Evolutionary conservation across 2,329 filamentous ascomycete genomes (phyloP), one percentile per base, ranked within the genome.

Genomic region (Xylariaceae sp.): DNA sequence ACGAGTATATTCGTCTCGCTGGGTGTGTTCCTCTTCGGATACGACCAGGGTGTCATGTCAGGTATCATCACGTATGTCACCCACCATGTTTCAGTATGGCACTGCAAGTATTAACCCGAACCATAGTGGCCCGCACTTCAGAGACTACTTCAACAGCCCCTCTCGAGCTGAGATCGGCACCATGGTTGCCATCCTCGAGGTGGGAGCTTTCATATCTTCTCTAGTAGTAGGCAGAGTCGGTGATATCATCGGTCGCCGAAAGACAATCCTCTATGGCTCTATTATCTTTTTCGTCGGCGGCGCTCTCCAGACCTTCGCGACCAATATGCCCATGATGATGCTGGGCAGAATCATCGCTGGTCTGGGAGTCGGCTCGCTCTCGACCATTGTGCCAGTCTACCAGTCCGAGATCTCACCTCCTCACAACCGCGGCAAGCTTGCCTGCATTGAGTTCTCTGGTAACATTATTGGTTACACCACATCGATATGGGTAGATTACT

Each of bases 401-500:
- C 92, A 96, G 72, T 93, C 92, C 50, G 92, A 96, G 73, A 96
- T 96, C 70, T 97, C 93, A 49, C 94, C 94, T 53, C 92, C 94
- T 4, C 94, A 99, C 72, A 97, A 96, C 74, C 84, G 94, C 69
- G 94, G 94, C 64, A 95, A 94, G 76, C 82, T 99, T 62, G 94
- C 93, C 23, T 97, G 94, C 74, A 97, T 99, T 66, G 94, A 99
- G 74, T 99, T 97, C 71, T 93, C 93, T 0, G 94, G 94, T 56
- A 99, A 99, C 75, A 96, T 99, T 64, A 88, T 90, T 62, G 94
- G 94, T 37, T 99, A 99, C 73, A 88, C 93, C 57, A 92, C 91
- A 56, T 97, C 93, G 67, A 93, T 97, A 18, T 99, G 94, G 94
- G 93, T 97, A 34, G 94, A 99, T 74, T 99, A 97, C 76, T 93